A percentile compares a stretch with the other conserved stretches of the same genome.
phyloP scores from a whole-genome alignment of 2,329 filamentous ascomycete species.

The Didymella sp. region DNA sequence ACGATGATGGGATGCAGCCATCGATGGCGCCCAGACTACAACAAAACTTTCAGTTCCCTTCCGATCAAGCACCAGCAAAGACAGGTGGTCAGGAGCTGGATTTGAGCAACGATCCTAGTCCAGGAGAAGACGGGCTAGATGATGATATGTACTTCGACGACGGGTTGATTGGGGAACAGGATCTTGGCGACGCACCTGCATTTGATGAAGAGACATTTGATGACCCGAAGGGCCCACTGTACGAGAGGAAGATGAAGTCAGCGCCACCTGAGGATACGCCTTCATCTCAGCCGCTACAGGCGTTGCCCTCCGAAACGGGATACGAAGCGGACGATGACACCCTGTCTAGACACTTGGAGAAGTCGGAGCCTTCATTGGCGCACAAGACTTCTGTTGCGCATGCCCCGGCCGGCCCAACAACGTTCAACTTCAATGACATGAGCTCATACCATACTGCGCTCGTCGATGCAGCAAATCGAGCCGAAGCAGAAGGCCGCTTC shows the following conservation, averaged over 20 bases:
- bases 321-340: conserved; percentile 47
- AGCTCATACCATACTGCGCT: conserved; percentile 84
- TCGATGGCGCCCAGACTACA: conserved; percentile 12
- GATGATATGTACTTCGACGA: conserved; percentile 75
- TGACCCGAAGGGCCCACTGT: conserved; percentile 52
- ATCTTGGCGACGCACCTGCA: conserved; percentile 57
- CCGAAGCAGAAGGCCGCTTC: conserved; percentile 78
- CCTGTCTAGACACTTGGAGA: conserved; percentile 34
- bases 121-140: conserved; percentile 29
- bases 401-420: conserved; percentile 44
- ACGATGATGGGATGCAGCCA: conserved; percentile 19
- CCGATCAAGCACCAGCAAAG: neutral
- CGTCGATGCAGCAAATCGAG: conserved; percentile 79
- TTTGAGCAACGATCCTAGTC: conserved; percentile 18
- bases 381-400: conserved; percentile 53
- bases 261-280: conserved; percentile 27
- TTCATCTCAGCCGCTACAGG: conserved; percentile 26
- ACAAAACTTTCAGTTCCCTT: neutral
- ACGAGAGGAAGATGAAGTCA: conserved; percentile 57
- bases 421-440: conserved; percentile 57
- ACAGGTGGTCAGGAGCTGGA: conserved; percentile 4
- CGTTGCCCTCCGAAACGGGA: conserved; percentile 32
- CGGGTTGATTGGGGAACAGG: conserved; percentile 63
- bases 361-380: conserved; percentile 58
- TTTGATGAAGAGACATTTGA: conserved; percentile 81